These are phyloP conservation scores for Phoenix dactylifera DNA, from an alignment of 176 grass and related monocot species.

Conservation along the genomic window DNA sequence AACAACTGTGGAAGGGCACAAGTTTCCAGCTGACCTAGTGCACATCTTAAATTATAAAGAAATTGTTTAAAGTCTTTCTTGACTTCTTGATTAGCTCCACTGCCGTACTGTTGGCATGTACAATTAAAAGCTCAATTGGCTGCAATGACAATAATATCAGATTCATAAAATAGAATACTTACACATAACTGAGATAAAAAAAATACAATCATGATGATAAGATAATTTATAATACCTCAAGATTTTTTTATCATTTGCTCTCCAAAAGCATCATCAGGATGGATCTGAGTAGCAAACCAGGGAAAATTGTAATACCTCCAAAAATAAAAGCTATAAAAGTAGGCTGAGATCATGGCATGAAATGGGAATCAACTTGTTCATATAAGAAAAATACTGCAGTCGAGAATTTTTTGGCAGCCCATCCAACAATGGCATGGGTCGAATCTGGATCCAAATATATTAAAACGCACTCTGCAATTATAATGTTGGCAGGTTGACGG, in stretches of 20 bases:
- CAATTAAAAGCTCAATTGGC: too few species aligned
- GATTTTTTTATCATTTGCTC: slow-evolving; percentile 98
- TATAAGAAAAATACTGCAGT: slow-evolving; percentile 87
- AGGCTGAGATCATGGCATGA: too few species aligned
- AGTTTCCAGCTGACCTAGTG: too few species aligned
- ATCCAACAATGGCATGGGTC: slow-evolving; percentile 59
- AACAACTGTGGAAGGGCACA: too few species aligned
- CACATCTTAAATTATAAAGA: too few species aligned
- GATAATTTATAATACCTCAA: slow-evolving; percentile 40
- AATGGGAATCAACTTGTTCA: slow-evolving; percentile 52
- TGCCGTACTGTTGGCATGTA: too few species aligned
- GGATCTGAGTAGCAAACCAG: slow-evolving; percentile 52
- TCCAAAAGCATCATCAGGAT: slow-evolving; percentile 97
- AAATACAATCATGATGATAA: not conserved
- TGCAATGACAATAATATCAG: too few species aligned
- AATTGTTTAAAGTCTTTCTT: too few species aligned
- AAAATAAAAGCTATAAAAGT: too few species aligned
- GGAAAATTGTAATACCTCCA: not conserved
- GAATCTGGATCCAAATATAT: slow-evolving; percentile 88
- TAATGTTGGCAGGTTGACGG: slow-evolving; percentile 95
- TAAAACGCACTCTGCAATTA: slow-evolving; percentile 99
- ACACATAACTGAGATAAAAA: too few species aligned
- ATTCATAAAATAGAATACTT: too few species aligned
- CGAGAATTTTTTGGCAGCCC: slow-evolving; percentile 75
- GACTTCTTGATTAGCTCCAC: too few species aligned